Evolutionary conservation across 805 yeast species (phyloP).

Genomic region (Candida oleophila): DNA sequence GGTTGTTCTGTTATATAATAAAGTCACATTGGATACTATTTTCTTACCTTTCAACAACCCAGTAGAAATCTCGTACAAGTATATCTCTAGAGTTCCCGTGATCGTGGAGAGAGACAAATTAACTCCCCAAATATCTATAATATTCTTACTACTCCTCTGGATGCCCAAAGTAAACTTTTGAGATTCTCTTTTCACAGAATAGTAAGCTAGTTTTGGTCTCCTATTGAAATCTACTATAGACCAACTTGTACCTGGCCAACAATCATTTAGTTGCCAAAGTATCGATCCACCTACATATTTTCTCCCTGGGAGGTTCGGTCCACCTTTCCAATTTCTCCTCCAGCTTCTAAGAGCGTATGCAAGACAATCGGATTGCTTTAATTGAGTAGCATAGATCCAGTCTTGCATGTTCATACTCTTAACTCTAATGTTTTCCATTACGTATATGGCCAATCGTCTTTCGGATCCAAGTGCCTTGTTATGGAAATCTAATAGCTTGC

Average conservation of each 20-base stretch:
- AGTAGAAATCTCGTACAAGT: constrained; percentile 26
- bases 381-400: constrained; percentile 53
- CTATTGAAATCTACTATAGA: constrained; percentile 42
- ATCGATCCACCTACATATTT: constrained; percentile 45
- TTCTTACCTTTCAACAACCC: constrained; percentile 17
- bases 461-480: constrained; percentile 50
- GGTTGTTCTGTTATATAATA: neutral
- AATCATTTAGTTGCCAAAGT: constrained; percentile 56
- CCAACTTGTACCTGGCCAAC: constrained; percentile 57
- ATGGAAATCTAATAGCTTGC: constrained; percentile 44
- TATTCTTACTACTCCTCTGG: constrained; percentile 19
- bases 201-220: constrained; percentile 47
- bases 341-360: constrained; percentile 46
- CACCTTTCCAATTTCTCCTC: constrained; percentile 45
- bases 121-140: constrained; percentile 43
- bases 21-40: neutral
- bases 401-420: constrained; percentile 30
- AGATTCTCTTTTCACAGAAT: constrained; percentile 45
- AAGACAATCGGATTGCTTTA: constrained; percentile 52
- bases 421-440: constrained; percentile 44
- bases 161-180: constrained; percentile 33
- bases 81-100: constrained; percentile 22
- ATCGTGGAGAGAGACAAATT: constrained; percentile 23
- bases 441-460: constrained; percentile 45
- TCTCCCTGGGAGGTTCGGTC: constrained; percentile 13